These are phyloP conservation scores for Corylus heterophylla DNA, from an alignment of 306 rosid species.

Conservation along the genomic window DNA sequence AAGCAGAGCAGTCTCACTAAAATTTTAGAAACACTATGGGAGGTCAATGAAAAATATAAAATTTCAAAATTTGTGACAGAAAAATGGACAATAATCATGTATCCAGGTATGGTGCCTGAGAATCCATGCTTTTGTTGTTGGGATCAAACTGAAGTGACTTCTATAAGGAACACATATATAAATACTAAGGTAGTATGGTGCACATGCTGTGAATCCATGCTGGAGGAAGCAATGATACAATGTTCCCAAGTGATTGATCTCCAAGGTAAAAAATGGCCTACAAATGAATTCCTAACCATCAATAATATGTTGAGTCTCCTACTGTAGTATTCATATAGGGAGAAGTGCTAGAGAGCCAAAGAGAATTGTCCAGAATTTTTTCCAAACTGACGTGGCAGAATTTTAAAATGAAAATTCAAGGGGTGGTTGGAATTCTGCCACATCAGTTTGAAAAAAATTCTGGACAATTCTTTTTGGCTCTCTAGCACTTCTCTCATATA, in stretches of 20 bases:
- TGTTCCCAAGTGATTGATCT: background rate
- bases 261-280: background rate
- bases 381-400: no score
- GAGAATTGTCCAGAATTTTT: no score
- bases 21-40: background rate
- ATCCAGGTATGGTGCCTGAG: background rate
- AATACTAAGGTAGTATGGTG: background rate
- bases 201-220: background rate
- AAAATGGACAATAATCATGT: background rate
- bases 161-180: background rate
- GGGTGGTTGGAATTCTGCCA: no score
- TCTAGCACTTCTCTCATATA: no score
- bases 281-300: background rate
- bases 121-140: background rate
- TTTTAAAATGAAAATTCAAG: no score
- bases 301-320: background rate
- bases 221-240: background rate
- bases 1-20: conserved; percentile 1
- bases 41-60: background rate
- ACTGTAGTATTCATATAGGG: background rate
- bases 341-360: no score
- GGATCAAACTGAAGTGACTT: background rate
- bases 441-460: no score
- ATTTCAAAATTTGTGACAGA: conserved; percentile 2
- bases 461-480: no score